Percentiles rank a stretch among this genome's conserved stretches.
phyloP scores from a whole-genome alignment of 2,329 filamentous ascomycete species.

The Alternaria brassicae region DNA sequence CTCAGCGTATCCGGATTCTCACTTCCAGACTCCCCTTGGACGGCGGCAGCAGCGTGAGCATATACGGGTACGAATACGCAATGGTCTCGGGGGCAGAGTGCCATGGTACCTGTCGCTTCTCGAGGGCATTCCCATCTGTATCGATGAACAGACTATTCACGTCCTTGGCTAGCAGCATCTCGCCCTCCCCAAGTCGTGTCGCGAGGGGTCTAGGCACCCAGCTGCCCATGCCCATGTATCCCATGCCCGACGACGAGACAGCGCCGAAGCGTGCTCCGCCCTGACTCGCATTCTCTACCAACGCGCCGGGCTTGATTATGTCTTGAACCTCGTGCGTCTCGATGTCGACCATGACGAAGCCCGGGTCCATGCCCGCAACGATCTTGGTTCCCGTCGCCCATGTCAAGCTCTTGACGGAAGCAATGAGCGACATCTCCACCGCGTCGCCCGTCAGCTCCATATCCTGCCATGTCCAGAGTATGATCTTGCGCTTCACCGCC shows the following conservation, averaged over 20 bases:
- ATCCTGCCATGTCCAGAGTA: constrained; percentile 96
- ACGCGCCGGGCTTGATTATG: constrained; percentile 77
- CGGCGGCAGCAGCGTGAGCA: constrained; percentile 83
- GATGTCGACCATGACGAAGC: constrained; percentile 89
- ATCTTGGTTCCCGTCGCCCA: constrained; percentile 90
- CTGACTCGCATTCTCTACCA: constrained; percentile 68
- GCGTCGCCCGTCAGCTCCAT: constrained; percentile 81
- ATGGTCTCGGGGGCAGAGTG: constrained; percentile 84
- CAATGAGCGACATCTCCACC: constrained; percentile 78
- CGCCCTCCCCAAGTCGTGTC: constrained; percentile 78
- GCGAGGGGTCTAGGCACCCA: constrained; percentile 91
- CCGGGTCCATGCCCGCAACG: constrained; percentile 88
- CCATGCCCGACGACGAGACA: constrained; percentile 86
- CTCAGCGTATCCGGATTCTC: constrained; percentile 87
- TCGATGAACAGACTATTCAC: constrained; percentile 95
- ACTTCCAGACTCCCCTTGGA: constrained; percentile 87
- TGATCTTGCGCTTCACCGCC: constrained; percentile 85
- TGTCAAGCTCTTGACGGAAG: constrained; percentile 84
- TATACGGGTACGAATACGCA: constrained; percentile 96
- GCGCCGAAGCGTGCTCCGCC: constrained; percentile 81
- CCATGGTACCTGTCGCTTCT: constrained; percentile 93
- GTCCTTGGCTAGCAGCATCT: constrained; percentile 95
- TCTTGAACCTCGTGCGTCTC: constrained; percentile 76
- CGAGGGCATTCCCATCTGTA: constrained; percentile 78
- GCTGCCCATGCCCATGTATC: constrained; percentile 92